A percentile compares a stretch with the other conserved stretches of the same genome.
phyloP scores from a whole-genome alignment of 805 yeast species.

The Yarrowia sp. region DNA sequence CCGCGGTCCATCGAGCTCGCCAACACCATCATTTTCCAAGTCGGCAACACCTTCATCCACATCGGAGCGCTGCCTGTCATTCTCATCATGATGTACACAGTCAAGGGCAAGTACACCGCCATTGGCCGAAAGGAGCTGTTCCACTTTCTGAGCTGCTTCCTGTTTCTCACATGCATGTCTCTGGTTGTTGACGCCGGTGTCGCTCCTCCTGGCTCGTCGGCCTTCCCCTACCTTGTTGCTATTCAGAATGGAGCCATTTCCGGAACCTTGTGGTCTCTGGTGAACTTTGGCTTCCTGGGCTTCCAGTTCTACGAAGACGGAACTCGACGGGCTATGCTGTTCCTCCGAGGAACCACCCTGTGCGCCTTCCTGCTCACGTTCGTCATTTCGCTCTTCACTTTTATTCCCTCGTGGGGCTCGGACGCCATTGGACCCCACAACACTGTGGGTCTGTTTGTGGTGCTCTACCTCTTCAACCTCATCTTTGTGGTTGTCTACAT shows the following conservation, averaged over 20 bases:
- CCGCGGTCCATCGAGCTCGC: constrained; percentile 87
- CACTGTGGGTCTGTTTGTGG: constrained; percentile 73
- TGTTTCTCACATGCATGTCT: constrained; percentile 66
- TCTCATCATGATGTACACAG: constrained; percentile 74
- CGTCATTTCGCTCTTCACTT: constrained; percentile 72
- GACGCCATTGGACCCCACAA: constrained; percentile 58
- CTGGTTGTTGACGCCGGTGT: constrained; percentile 92
- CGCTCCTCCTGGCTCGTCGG: constrained; percentile 77
- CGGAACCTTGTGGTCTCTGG: constrained; percentile 70
- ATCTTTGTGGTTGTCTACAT: constrained; percentile 67
- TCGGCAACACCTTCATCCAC: constrained; percentile 86
- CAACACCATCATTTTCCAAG: constrained; percentile 86
- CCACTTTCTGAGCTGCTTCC: constrained; percentile 67
- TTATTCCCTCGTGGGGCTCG: constrained; percentile 61
- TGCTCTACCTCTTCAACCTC: constrained; percentile 75
- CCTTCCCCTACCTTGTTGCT: constrained; percentile 84
- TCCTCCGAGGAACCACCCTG: constrained; percentile 60
- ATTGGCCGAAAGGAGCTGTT: constrained; percentile 90
- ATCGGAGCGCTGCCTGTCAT: constrained; percentile 72
- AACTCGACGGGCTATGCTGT: constrained; percentile 66
- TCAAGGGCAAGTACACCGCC: constrained; percentile 88
- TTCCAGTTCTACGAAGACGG: constrained; percentile 97
- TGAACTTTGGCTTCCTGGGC: constrained; percentile 78
- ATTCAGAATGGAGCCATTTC: constrained; percentile 78
- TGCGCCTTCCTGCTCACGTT: constrained; percentile 70